Evolutionary conservation across 2,329 filamentous ascomycete species (phyloP).

Genomic region (Calonectria multiphialidica): DNA sequence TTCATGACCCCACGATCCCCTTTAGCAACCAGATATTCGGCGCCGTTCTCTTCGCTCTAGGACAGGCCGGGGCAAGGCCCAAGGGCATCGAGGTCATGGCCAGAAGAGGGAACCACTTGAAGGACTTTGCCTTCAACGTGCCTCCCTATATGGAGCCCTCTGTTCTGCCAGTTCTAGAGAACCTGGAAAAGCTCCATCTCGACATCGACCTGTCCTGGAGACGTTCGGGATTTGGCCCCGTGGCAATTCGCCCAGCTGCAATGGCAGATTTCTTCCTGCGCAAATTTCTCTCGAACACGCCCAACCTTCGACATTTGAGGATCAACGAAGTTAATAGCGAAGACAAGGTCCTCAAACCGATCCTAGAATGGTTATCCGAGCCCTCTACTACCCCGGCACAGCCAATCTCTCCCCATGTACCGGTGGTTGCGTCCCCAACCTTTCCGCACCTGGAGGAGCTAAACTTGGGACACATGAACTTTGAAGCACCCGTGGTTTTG

Average conservation of each 20-base stretch:
- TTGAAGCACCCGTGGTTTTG: conserved; percentile 48
- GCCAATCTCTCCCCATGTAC: neutral
- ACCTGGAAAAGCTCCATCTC: conserved; percentile 59
- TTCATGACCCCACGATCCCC: neutral
- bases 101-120: conserved; percentile 46
- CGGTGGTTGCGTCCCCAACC: conserved; percentile 36
- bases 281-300: conserved; percentile 39
- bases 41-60: conserved; percentile 57
- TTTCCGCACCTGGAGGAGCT: conserved; percentile 54
- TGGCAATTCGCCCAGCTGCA: neutral
- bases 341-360: conserved; percentile 28
- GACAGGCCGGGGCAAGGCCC: conserved; percentile 51
- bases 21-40: conserved; percentile 53
- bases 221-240: neutral
- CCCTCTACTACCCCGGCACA: conserved; percentile 10
- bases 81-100: conserved; percentile 63
- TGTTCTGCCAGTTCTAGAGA: conserved; percentile 55
- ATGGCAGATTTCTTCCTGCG: conserved; percentile 34
- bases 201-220: conserved; percentile 39
- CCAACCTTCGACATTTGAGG: conserved; percentile 63
- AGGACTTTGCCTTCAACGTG: conserved; percentile 60
- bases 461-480: conserved; percentile 56
- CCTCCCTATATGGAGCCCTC: conserved; percentile 51
- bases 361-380: conserved; percentile 56
- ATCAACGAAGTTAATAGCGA: conserved; percentile 54